phyloP scores from a whole-genome alignment of 192 early-diverging fungal genomes.

The Chytriomyces sp. region DNA sequence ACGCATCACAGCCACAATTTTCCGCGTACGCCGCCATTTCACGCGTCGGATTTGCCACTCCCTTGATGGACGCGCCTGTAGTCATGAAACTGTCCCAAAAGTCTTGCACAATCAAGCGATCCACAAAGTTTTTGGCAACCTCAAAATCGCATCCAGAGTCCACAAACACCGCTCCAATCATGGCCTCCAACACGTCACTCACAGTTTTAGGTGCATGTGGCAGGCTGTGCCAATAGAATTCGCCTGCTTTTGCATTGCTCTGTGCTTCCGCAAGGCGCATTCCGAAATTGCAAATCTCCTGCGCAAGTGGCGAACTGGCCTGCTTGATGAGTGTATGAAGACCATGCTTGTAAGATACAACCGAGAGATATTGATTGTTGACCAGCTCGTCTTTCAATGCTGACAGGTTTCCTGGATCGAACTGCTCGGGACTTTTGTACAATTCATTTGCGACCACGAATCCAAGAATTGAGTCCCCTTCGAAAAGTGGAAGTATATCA shows the following conservation, averaged over 20 bases:
- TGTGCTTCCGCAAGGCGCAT: constrained; percentile 20
- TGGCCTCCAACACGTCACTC: constrained; percentile 85
- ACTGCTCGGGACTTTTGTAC: constrained; percentile 68
- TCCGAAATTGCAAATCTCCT: constrained; percentile 57
- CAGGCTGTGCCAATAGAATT: constrained; percentile 78
- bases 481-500: background rate
- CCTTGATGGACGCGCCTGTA: background rate
- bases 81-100: constrained; percentile 33
- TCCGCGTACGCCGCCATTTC: constrained; percentile 14
- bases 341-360: constrained; percentile 66
- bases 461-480: constrained; percentile 58
- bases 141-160: constrained; percentile 76
- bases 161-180: constrained; percentile 87
- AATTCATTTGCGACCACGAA: constrained; percentile 61
- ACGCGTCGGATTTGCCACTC: constrained; percentile 12
- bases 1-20: constrained; percentile 20
- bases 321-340: constrained; percentile 74
- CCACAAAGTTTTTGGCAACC: constrained; percentile 45
- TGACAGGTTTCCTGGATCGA: constrained; percentile 79
- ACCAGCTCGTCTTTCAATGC: constrained; percentile 60
- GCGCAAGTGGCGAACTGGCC: constrained; percentile 57
- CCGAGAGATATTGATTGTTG: constrained; percentile 83
- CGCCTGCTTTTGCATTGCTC: background rate
- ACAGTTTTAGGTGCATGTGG: constrained; percentile 82
- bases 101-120: constrained; percentile 18